Evolutionary conservation across 306 rosid genomes (phyloP).

Genomic region (Vachellia pachyceras): DNA sequence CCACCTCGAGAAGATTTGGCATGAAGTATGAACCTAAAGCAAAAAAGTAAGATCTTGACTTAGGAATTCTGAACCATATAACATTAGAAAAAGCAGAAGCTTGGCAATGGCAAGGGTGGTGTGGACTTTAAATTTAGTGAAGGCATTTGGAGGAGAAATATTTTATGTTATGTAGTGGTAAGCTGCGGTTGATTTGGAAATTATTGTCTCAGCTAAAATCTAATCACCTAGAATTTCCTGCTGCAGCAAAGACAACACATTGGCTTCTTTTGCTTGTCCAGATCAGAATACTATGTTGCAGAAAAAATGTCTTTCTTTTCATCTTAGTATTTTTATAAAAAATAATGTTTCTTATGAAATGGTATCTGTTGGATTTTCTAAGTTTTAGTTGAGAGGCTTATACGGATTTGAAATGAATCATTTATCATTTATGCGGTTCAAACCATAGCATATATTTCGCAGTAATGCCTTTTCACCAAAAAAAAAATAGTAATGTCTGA

Average conservation of each 20-base stretch:
- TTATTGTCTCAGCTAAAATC: neutral
- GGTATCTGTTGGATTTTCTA: neutral
- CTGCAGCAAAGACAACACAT: neutral
- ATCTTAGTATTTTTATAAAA: neutral
- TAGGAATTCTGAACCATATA: neutral
- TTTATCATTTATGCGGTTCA: neutral
- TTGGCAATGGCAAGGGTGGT: neutral
- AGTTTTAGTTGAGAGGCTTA: neutral
- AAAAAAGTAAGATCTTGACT: neutral
- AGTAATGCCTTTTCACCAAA: neutral
- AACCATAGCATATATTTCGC: neutral
- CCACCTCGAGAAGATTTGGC: neutral
- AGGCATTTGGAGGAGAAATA: neutral
- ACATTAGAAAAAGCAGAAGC: neutral
- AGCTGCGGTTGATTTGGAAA: neutral
- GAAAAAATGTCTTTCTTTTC: conserved; percentile 3
- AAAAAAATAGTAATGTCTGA: neutral
- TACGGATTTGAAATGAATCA: neutral
- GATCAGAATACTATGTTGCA: neutral
- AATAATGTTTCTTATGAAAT: neutral
- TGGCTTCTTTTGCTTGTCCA: conserved; percentile 1
- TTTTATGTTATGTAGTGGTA: neutral
- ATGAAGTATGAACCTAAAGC: neutral
- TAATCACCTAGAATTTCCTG: neutral
- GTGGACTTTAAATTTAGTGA: conserved; percentile 1